Conservation (phyloP, 169 alveolate genomes). For the Prorocentrum cordatum region DNA sequence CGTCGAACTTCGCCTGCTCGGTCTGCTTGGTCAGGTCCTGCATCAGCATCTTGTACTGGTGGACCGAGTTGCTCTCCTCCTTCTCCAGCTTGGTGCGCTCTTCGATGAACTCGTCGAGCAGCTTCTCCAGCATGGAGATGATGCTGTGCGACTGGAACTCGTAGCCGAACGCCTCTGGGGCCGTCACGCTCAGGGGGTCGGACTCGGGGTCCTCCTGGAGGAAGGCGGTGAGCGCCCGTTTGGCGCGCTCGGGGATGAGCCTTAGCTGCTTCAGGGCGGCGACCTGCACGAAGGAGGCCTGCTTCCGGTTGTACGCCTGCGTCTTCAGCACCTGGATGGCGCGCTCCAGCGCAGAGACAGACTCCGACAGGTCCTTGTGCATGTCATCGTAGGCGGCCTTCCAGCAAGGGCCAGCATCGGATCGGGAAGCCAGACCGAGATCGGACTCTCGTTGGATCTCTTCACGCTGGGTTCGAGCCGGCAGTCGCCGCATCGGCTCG, state of each 20-base stretch:
- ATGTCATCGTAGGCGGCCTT: neutral
- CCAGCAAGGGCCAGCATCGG: too few species aligned
- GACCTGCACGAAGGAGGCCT: neutral
- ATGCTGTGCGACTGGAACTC: neutral
- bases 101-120: neutral
- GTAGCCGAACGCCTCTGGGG: neutral
- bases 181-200: neutral
- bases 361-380: neutral
- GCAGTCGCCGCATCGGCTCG: too few species aligned
- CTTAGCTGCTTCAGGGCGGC: too few species aligned
- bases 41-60: neutral
- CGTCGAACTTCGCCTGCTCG: neutral
- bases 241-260: too few species aligned
- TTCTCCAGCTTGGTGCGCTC: neutral
- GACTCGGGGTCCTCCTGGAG: neutral
- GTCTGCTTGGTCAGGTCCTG: neutral
- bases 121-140: neutral
- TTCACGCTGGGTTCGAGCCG: too few species aligned
- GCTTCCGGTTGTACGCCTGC: neutral
- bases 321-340: neutral
- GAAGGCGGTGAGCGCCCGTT: neutral
- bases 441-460: too few species aligned
- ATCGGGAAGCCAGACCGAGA: too few species aligned
- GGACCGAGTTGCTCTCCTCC: neutral
- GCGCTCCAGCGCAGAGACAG: constrained; percentile 7